Percentiles rank a stretch among this genome's conserved stretches.
These are phyloP conservation scores for Leishmania braziliensis DNA, from an alignment of 208 protist species.

Conservation along the genomic window DNA sequence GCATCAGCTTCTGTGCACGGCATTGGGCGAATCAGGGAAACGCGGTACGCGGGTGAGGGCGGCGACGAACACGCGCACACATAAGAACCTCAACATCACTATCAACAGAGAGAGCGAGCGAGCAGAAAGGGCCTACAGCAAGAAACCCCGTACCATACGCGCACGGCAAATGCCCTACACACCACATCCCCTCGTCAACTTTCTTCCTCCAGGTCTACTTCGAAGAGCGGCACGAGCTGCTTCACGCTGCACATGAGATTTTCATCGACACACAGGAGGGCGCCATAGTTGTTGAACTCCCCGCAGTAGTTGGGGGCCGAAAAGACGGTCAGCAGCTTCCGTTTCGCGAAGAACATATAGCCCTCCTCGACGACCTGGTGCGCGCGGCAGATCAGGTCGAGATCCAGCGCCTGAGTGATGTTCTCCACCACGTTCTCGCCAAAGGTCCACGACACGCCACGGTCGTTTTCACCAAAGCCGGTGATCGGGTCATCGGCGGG, in stretches of 20 bases:
- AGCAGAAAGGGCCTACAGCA: background rate
- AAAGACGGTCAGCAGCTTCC: conserved; percentile 74
- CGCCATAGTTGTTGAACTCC: conserved; percentile 76
- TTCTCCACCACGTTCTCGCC: conserved; percentile 70
- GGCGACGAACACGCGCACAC: background rate
- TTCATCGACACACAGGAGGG: conserved; percentile 83
- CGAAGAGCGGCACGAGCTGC: conserved; percentile 49
- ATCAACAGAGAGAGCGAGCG: background rate
- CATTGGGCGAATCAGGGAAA: background rate
- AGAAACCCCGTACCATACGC: background rate
- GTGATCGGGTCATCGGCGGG: conserved; percentile 91
- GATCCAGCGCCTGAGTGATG: conserved; percentile 95
- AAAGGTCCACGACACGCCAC: conserved; percentile 85
- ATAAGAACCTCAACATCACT: background rate
- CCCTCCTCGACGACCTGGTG: conserved; percentile 95
- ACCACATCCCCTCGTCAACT: background rate
- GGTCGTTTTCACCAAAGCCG: conserved; percentile 63
- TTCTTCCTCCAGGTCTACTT: conserved; percentile 35
- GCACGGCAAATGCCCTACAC: background rate
- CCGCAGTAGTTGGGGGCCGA: conserved; percentile 90
- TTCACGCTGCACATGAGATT: conserved; percentile 79
- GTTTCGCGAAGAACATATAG: conserved; percentile 72
- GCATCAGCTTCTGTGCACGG: background rate
- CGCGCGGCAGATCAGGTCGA: conserved; percentile 98
- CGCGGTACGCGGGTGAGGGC: background rate